Base-by-base conservation (phyloP, 2,329 filamentous ascomycete genomes). In the Periconia digitata region DNA sequence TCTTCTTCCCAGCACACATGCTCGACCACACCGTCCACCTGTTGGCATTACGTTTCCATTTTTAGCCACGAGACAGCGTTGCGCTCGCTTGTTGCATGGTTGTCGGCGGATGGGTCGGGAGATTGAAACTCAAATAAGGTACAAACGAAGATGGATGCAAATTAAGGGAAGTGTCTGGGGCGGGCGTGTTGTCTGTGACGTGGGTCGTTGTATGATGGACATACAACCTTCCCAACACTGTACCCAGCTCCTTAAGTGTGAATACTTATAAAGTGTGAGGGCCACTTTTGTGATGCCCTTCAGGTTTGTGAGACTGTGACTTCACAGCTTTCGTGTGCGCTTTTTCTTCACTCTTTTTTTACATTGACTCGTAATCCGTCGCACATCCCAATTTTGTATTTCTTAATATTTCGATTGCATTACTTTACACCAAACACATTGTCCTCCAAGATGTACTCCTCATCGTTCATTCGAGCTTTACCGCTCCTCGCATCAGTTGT, bases 371-470 rank as follows among this genome's bases (percentile, higher is more conserved):
- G 15, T 22, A 20, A 18, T 16, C 21, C 21, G 3, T 17, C 36
- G n/a, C 7, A 35, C 34, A 37, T 40, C 27, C 20, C 42, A 16
- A n/a, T 7, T 51, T 27, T 12, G 17, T 43, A 43, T 40, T 48
- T 16, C 29, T 43, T 48, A 48, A 51, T 51, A 12, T 32, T 43
- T 36, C 21, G 16, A n/a, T 18, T 47, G 20, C 15, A 12, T n/a
- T 27, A 21, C 6, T 40, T 16, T 10, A 40, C 18, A 8, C 13
- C 8, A 15, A n/a, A 15, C 16, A 8, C 15, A 24, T 27, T 18
- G 2, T 6, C 18, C 42, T 16, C 18, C 27, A 47, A 24, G 40
- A 67, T 69, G 62, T 42, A 59, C 39, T 32, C 47, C 20, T 50
- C 49, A n/a, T 29, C 29, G 27, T 46, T 59, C 3, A 13, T 59